Evolutionary conservation across 108 stramenopile genomes (phyloP), one percentile per base, ranked within the genome.

Genomic region (Cyclostephanos tholiformis): DNA sequence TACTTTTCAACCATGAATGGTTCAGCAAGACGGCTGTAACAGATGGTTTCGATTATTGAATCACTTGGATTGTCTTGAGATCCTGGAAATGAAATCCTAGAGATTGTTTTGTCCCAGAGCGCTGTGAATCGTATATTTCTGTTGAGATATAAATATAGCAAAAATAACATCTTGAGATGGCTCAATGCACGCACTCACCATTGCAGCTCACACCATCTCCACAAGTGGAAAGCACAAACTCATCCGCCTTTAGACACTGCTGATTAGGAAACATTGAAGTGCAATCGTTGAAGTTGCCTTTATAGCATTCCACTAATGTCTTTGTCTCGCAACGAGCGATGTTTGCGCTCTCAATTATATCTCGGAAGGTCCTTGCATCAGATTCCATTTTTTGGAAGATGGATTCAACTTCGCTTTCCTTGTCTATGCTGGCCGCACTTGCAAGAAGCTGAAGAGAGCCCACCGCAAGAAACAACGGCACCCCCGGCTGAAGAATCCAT

Each of bases 11-110:
- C 23, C 60, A 77, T 70, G 69, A 26, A 77, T 7, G 46, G 61
- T 39, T 77, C 76, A 11, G 69, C 76, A n/a, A 71, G 69, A 16
- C 50, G 59, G 22, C 22, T 53, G 76, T 71, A 70, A 46, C 76
- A 77, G 29, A 22, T 61, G 44, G 44, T 77, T 48, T 77, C 69
- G 19, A 71, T 71, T 49, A 71, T 43, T 14, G 38, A 32, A 25
- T 71, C 69, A 20, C 16, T 56, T 30, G 76, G 69, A 4, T 8
- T 8, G 1, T 53, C 25, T 1, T 13, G 61, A 29, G 27, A 17
- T 3, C 7, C 68, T 7, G 76, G 69, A 30, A 77, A 64, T 1
- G 23, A 44, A 4, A 77, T 62, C 22, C 29, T 64, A 16, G 69
- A 38, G 16, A 41, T 20, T 11, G 10, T 55, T 29, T 20, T 77